Evolutionary conservation across 305 asterid species (phyloP).

Genomic region (Fraxinus platypoda): DNA sequence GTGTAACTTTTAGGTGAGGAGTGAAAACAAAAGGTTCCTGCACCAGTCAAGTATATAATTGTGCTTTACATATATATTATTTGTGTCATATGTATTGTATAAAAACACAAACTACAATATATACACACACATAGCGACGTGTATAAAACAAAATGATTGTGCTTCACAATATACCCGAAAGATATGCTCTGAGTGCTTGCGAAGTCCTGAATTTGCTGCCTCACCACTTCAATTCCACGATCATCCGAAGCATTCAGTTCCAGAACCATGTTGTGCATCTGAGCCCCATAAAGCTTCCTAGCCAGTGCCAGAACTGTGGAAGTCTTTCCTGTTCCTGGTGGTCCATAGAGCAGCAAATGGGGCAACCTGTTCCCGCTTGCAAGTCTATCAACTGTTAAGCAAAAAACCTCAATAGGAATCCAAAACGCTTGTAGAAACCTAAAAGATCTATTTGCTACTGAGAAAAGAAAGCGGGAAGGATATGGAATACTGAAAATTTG

Average conservation of each 20-base stretch:
- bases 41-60: neutral
- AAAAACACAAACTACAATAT: neutral
- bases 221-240: constrained; percentile 93
- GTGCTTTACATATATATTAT: neutral
- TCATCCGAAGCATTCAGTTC: constrained; percentile 97
- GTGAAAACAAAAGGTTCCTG: neutral
- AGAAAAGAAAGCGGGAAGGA: neutral
- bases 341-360: constrained; percentile 92
- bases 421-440: constrained; percentile 6
- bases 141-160: neutral
- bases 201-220: constrained; percentile 98
- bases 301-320: constrained; percentile 92
- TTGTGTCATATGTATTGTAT: neutral
- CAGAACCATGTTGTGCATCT: constrained; percentile 87
- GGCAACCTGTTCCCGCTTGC: constrained; percentile 85
- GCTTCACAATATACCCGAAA: constrained; percentile 56
- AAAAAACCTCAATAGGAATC: constrained; percentile 17
- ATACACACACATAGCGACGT: neutral
- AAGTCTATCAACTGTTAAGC: constrained; percentile 72
- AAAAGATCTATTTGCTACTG: neutral
- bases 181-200: constrained; percentile 98
- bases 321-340: constrained; percentile 99
- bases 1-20: neutral
- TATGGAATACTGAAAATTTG: neutral
- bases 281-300: constrained; percentile 75